Evolutionary conservation across 2,329 filamentous ascomycete genomes (phyloP), one percentile per base, ranked within the genome.

Genomic region (Talaromyces rugulosus): DNA sequence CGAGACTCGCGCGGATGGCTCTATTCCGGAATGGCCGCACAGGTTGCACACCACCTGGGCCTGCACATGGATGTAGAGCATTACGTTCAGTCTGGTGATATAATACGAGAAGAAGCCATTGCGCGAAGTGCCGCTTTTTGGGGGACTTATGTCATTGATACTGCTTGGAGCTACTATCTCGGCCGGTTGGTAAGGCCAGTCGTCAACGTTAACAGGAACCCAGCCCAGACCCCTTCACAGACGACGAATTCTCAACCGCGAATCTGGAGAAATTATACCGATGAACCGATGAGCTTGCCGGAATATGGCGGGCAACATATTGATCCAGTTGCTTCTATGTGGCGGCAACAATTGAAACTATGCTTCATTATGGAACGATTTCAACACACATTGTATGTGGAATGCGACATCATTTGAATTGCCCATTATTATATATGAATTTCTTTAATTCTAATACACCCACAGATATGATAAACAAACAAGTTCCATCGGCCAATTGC

Each of bases 1-100:
- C 68, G 75, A n/a, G 74, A 75, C 56, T 69, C 75, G 14, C 68
- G 75, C 16, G 74, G 74, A 11, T 78, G 75, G 75, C 65, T 78
- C 9, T 77, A 74, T 54, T 58, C 71, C 71, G 69, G 71, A 9
- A 76, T 76, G 74, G 71, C 74, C 0, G 71, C 74, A 65, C 64
- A 72, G 56, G 65, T 76, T 30, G 66, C 70, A 14, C 70, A 73
- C 31, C 70, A 76, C 54, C 70, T 77, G 12, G 75, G 69, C 63
- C 54, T 71, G 14, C 65, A 71, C 34, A 51, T 70, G 30, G 61
- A 67, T 40, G 50, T 63, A 16, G 62, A 63, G 14, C 56, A 64
- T 5, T 69, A 72, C 55, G 68, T 73, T 9, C 56, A 58, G 1
- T 69, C 66, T 2, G 66, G 65, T 4, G 59, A 66, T 2, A 54